Base-by-base conservation (phyloP, 2,329 filamentous ascomycete genomes). In the Salinomyces thailandicus region DNA sequence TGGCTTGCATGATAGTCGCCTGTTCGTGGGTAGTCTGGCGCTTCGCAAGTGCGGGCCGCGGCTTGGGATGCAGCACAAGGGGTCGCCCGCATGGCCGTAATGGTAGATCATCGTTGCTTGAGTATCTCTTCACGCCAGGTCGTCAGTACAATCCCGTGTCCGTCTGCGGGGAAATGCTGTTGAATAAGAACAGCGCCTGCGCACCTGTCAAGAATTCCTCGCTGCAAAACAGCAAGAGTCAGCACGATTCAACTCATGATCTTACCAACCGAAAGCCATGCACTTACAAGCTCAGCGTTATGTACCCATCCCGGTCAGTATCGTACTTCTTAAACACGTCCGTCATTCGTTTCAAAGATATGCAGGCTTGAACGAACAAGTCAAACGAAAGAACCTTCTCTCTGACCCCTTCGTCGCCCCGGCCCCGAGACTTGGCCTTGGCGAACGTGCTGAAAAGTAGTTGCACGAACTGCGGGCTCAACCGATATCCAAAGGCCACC, bases 321-420 rank as follows among this genome's bases (percentile, higher is more conserved):
- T 98, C 91, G 60, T 96, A 98, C 63, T 87, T 89, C 72, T 98
- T 98, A 61, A 98, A 98, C 18, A 94, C 86, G 61, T 98, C 91
- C 42, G 91, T 98, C 89, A 98, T 96, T 51, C 91, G 75, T 73
- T 96, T 95, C 53, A 98, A 69, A 51, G 79, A 86, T 57, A 98
- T 96, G 62, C 91, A 96, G 35, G 85, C 85, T 69, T 98, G 91
- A 43, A 98, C 91, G 55, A 98, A 98, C 35, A 98, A 64, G 64
- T 98, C 91, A 55, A 98, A 98, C 42, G 50, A 61, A 48, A 65
- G 59, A 48, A 55, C 60, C 51, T 55, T 61, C 39, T 58, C 51
- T 19, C 58, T 45, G 40, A 56, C 67, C 2, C 37, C 32, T 26
- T 60, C 57, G 26, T 60, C 58, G 5, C 57, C 57, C 37, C 57